Base-by-base conservation (phyloP, 2,329 filamentous ascomycete genomes). In the Dothideomycetes sp. region DNA sequence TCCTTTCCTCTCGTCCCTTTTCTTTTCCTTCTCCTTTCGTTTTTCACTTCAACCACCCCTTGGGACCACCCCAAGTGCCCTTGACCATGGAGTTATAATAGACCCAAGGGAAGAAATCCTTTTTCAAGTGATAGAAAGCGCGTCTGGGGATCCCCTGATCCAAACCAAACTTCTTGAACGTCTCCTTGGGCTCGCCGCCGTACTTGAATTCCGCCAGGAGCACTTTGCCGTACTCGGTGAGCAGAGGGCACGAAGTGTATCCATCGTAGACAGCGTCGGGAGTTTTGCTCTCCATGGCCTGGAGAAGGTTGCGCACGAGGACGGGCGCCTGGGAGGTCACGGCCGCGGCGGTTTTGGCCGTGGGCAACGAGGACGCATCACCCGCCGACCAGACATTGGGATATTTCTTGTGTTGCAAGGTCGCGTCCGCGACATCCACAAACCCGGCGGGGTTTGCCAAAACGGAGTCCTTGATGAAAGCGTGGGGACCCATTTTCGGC, bases 61-160 rank as follows among this genome's bases (percentile, higher is more conserved):
- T 74, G 0, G 75, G 73, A 5, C 76, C 76, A 16, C 63, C 74
- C 76, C 76, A 80, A 6, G 64, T 73, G 5, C 76, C 76, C 59
- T 75, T 78, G 5, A 80, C 67, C 68, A 78, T 71, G 25, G 65
- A 67, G 25, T 72, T 68, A 39, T 65, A 69, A 57, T 80, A 80
- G 3, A 80, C 76, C 76, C 76, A 80, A 0, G 76, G 76, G 58
- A 80, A 80, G 51, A 80, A 80, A 51, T 79, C 70, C 60, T 76
- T 80, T 64, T 80, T 80, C 31, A 80, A 49, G 49, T 78, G 63
- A 48, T 76, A 80, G 52, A 80, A 80, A 0, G 69, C 61, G 3
- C 69, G 66, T 3, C 74, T 66, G 2, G 76, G 76, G 8, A 59
- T 58, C 0, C 56, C 67, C 56, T 80, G 76, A 49, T 80, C 74